Base-by-base conservation (phyloP, 2,329 filamentous ascomycete species). In the Proliferodiscus dingleyae region DNA sequence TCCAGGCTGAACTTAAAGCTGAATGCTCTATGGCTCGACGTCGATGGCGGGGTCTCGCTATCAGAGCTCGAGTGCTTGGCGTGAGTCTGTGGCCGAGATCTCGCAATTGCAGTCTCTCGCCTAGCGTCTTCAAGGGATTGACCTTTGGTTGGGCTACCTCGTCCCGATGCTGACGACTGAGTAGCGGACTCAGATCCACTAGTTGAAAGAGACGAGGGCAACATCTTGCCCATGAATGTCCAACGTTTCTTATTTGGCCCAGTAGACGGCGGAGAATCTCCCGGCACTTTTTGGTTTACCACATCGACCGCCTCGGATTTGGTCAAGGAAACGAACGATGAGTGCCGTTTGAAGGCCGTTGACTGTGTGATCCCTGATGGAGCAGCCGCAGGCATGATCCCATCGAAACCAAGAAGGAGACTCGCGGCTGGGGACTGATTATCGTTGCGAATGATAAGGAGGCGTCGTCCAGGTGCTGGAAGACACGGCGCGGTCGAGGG, bases 1-100 rank as follows among this genome's bases (percentile, higher is more conserved):
- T 85, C 82, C 2, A 89, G 73, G 8, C 83, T 80, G 59, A 90
- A 90, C 51, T 83, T 86, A 71, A 90, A 90, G 49, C 80, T 74
- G 58, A 79, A 88, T 10, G 58, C 54, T n/a, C 60, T 58, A 39
- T 64, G 55, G 8, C 45, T 54, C 2, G 52, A 52, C 74, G 70
- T 61, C 74, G 67, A 61, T 77, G 67, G 54, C 5, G 74, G 67
- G 0, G 78, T 77, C 2, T 74, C 70, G 7, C 77, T 80, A 2
- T 75, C 71, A 5, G 77, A 78, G 13, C 76, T 79, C 22, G 75
- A 77, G 11, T 67, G 67, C 43, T 79, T 75, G 2, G 72, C 72
- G 10, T 69, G 64, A 1, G 72, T 61, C 59, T 16, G 53, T 49
- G 30, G 63, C 57, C 32, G 62, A 48, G 13, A 62, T 18, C 73